phyloP scores from a whole-genome alignment of 441 rosid species.

The Isatis lusitanica region DNA sequence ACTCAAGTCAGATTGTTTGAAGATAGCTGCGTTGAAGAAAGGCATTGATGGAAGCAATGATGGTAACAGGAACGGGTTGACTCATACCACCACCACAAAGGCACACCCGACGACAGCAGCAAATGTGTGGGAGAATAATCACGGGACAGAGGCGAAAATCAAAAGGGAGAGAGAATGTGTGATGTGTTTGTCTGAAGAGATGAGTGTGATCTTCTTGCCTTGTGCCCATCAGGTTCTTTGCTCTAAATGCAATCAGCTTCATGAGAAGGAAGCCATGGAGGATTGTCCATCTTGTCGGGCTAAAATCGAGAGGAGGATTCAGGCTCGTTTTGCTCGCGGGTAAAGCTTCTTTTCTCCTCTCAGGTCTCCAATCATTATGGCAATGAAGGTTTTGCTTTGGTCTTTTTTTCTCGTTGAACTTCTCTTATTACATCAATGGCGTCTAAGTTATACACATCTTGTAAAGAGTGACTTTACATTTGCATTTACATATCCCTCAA shows the following conservation, averaged over 20 bases:
- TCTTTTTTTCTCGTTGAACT: background rate
- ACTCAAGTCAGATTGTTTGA: slow-evolving; percentile 68
- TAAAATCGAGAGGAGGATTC: slow-evolving; percentile 68
- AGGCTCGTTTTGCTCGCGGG: slow-evolving; percentile 54
- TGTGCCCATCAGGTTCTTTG: slow-evolving; percentile 96
- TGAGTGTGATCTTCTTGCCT: slow-evolving; percentile 85
- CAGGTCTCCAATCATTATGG: background rate
- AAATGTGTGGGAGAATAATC: slow-evolving; percentile 30
- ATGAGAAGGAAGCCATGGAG: slow-evolving; percentile 92
- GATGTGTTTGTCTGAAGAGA: slow-evolving; percentile 97
- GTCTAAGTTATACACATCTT: slow-evolving; percentile 26
- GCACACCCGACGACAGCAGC: background rate
- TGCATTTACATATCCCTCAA: slow-evolving; percentile 22
- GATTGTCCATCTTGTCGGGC: slow-evolving; percentile 94
- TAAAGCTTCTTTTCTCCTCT: background rate
- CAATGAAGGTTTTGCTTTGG: slow-evolving; percentile 27
- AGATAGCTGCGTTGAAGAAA: slow-evolving; percentile 78
- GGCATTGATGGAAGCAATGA: slow-evolving; percentile 74
- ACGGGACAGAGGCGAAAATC: slow-evolving; percentile 50
- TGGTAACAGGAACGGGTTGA: slow-evolving; percentile 39
- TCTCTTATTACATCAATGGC: slow-evolving; percentile 14
- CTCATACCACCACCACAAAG: slow-evolving; percentile 11
- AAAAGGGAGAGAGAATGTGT: slow-evolving; percentile 97
- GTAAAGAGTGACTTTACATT: slow-evolving; percentile 35
- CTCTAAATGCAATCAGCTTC: slow-evolving; percentile 81